phyloP scores from a whole-genome alignment of 2,329 filamentous ascomycete genomes.

The Xylariaceae sp. region DNA sequence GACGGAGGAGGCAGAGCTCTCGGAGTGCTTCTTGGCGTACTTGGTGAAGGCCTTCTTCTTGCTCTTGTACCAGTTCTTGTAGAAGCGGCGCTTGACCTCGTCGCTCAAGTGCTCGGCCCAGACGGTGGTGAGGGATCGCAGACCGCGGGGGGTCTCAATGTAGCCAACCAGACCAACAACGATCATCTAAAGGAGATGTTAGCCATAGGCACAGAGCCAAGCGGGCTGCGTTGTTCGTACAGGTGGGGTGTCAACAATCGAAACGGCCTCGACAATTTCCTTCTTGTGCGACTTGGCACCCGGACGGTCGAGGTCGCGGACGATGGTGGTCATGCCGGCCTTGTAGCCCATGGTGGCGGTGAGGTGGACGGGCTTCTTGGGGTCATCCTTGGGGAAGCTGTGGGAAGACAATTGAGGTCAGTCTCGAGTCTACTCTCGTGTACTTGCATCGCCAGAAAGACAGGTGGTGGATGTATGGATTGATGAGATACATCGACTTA shows the following conservation, averaged over 20 bases:
- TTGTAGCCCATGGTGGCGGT: conserved; percentile 99
- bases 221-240: conserved; percentile 86
- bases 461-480: conserved; percentile 17
- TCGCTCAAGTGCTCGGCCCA: conserved; percentile 99
- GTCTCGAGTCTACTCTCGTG: conserved; percentile 19
- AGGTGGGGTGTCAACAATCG: conserved; percentile 88
- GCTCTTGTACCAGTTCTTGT: conserved; percentile 99
- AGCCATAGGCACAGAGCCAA: conserved; percentile 72
- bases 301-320: conserved; percentile 97
- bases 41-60: conserved; percentile 99
- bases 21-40: conserved; percentile 99
- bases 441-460: conserved; percentile 27
- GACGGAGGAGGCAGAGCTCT: conserved; percentile 85
- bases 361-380: conserved; percentile 99
- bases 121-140: conserved; percentile 98
- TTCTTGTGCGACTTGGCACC: conserved; percentile 99
- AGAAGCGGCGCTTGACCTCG: conserved; percentile 99
- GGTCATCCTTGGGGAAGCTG: conserved; percentile 99
- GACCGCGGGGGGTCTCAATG: conserved; percentile 99
- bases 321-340: conserved; percentile 99
- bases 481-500: conserved; percentile 53
- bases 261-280: conserved; percentile 87
- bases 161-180: conserved; percentile 99
- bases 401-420: conserved; percentile 21
- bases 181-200: conserved; percentile 84